Evolutionary conservation across 2,329 filamentous ascomycete species (phyloP).

Genomic region (Xylaria sp.): DNA sequence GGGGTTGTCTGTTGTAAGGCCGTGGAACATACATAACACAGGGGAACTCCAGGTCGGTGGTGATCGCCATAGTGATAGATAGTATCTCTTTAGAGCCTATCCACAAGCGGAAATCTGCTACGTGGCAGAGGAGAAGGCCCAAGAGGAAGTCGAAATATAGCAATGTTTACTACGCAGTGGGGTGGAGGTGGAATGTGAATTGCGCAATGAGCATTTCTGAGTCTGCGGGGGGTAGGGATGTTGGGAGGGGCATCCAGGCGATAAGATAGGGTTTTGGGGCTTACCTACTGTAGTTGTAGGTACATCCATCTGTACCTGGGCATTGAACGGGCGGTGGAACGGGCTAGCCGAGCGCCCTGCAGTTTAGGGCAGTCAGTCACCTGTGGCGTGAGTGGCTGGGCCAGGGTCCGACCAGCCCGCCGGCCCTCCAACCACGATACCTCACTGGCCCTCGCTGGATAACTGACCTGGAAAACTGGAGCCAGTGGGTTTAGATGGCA

Average conservation of each 20-base stretch:
- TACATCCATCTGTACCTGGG: too few relatives aligned
- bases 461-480: too few relatives aligned
- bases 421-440: not conserved
- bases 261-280: conserved; percentile 11
- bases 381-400: not conserved
- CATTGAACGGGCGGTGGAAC: too few relatives aligned
- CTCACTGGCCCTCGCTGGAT: too few relatives aligned
- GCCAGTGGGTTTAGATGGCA: not conserved
- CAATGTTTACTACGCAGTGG: not conserved
- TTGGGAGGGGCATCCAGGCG: conserved; percentile 14
- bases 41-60: conserved; percentile 56
- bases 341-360: too few relatives aligned
- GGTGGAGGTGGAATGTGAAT: conserved; percentile 21
- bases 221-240: conserved; percentile 15
- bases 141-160: not conserved
- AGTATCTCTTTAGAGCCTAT: not conserved
- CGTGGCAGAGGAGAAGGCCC: not conserved
- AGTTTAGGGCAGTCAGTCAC: too few relatives aligned
- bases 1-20: conserved; percentile 1
- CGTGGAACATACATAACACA: conserved; percentile 61
- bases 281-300: too few relatives aligned
- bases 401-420: too few relatives aligned
- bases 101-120: not conserved
- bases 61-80: conserved; percentile 45
- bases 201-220: conserved; percentile 22